Conservation (phyloP, 106 monocot genomes). For the Triglochin maritima region DNA sequence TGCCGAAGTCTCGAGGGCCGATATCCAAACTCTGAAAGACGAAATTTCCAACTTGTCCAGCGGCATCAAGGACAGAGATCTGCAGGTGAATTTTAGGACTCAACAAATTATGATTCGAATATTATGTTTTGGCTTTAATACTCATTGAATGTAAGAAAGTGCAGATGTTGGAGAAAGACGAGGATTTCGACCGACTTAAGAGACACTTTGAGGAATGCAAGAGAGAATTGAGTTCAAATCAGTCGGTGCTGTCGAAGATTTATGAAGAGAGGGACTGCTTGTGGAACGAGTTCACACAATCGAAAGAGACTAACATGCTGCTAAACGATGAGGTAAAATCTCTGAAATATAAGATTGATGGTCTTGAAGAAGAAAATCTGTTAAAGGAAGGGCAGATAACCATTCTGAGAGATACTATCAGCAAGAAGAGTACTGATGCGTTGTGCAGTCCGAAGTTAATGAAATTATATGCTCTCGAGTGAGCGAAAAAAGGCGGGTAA, state of each 20-base stretch:
- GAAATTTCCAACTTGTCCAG: constrained; percentile 55
- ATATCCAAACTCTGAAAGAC: constrained; percentile 47
- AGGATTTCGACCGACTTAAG: constrained; percentile 40
- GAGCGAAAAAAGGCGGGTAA: not conserved
- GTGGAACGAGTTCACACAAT: constrained; percentile 52
- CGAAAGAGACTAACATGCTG: constrained; percentile 36
- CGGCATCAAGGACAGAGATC: constrained; percentile 44
- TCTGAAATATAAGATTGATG: constrained; percentile 60
- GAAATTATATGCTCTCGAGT: not conserved
- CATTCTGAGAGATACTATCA: constrained; percentile 19
- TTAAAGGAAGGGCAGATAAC: constrained; percentile 74
- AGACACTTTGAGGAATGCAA: constrained; percentile 41
- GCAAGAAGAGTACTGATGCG: constrained; percentile 5
- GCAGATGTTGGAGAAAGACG: constrained; percentile 62
- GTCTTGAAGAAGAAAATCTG: constrained; percentile 60
- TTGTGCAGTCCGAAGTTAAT: not conserved
- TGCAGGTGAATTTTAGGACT: constrained; percentile 35
- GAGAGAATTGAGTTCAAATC: constrained; percentile 34
- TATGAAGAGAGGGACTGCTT: constrained; percentile 55
- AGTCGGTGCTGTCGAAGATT: constrained; percentile 34
- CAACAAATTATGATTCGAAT: not conserved
- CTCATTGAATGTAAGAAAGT: not conserved
- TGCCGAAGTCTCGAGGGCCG: constrained; percentile 30
- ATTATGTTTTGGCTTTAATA: not conserved
- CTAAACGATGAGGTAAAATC: constrained; percentile 34